phyloP scores from a whole-genome alignment of 2,329 filamentous ascomycete genomes.

The Xylaria hypoxylon region DNA sequence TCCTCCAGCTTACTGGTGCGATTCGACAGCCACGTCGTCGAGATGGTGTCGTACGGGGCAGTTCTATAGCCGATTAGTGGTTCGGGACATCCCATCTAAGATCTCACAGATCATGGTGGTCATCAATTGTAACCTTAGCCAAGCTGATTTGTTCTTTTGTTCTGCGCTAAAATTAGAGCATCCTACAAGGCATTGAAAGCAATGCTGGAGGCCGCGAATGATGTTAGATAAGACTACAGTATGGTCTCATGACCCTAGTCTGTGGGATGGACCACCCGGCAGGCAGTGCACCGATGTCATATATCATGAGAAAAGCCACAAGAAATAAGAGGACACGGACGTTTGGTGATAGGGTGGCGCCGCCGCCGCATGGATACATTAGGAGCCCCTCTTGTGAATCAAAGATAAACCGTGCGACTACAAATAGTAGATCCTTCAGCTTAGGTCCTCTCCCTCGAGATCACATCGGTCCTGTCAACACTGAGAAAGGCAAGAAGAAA shows the following conservation, averaged over 20 bases:
- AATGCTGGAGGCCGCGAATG: not conserved
- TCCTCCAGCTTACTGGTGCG: not conserved
- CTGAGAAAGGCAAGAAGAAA: not conserved
- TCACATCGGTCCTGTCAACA: not conserved
- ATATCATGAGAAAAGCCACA: not conserved
- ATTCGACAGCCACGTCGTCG: too few relatives aligned
- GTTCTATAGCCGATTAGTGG: not conserved
- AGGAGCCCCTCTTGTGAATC: too few relatives aligned
- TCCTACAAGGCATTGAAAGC: not conserved
- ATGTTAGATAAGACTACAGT: not conserved
- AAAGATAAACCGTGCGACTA: not conserved
- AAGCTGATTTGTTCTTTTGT: not conserved
- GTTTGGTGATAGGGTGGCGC: not conserved
- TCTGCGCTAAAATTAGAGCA: not conserved
- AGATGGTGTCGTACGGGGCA: too few relatives aligned
- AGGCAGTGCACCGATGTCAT: constrained; percentile 6
- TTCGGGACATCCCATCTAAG: not conserved
- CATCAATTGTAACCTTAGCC: constrained; percentile 17
- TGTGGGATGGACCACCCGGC: not conserved
- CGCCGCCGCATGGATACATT: too few relatives aligned
- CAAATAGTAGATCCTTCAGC: not conserved
- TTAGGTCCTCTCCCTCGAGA: not conserved
- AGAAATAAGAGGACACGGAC: not conserved
- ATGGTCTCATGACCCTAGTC: not conserved
- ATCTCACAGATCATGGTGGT: constrained; percentile 9